Evolutionary conservation across 306 rosid species (phyloP), one percentile per base, ranked within the genome.

Genomic region (Sicyos edulis): DNA sequence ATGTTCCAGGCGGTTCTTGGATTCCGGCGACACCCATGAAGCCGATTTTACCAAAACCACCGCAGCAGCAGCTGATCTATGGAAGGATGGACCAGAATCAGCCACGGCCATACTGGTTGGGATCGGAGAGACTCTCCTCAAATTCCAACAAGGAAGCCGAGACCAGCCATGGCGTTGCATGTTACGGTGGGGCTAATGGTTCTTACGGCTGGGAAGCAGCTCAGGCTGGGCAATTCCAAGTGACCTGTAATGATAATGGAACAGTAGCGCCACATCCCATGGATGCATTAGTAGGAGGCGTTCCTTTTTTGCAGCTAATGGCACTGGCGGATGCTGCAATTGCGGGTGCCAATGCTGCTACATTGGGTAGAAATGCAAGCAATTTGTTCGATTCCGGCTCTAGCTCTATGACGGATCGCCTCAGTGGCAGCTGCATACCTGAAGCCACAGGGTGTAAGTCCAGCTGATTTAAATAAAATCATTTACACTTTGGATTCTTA

Each of bases 21-120:
- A 50, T 62, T 52, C 78, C 78, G 72, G 78, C 40, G 16, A 75
- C 78, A 52, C 78, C 78, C 14, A 14, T 29, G 37, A 61, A 75
- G 62, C 78, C 78, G 16, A 64, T 75, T 42, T 13, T 24, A 64
- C 61, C 71, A 52, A 63, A 37, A 21, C 51, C 72, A 15, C 52
- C 61, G 40, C 62, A 10, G 77, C 32, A 40, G 61, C 51, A 34
- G 52, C 54, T 59, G 78, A 75, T 75, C 72, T 75, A 64, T 24
- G 54, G 34, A 47, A 52, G 42, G 26, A 52, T 12, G 29, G 63
- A 62, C 57, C 40, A 34, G 51, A 75, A 52, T 75, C 78, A 75
- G 47, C 24, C 47, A 26, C 52, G 26, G 14, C 11, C 52, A 52
- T 13, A 20, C 44, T 63, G 60, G 78, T 52, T 26, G 32, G 56